Evolutionary conservation across 1,284 basidiomycete genomes (phyloP).

Genomic region (Ustilago vetiveriae): DNA sequence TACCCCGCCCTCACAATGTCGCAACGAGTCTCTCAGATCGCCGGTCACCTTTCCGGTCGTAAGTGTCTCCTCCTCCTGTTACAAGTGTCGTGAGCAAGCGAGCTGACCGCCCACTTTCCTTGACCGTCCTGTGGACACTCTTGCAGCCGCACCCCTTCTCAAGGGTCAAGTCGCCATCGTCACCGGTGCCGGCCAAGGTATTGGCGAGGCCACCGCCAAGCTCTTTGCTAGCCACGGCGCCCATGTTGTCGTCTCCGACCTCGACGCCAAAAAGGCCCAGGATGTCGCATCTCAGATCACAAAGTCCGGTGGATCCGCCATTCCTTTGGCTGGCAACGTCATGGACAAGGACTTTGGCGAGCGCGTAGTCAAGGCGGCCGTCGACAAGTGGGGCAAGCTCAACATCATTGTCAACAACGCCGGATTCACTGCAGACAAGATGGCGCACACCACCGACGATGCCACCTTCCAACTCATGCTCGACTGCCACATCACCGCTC

Average conservation of each 20-base stretch:
- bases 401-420: conserved; percentile 80
- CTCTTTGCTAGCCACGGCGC: conserved; percentile 85
- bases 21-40: conserved; percentile 46
- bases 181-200: conserved; percentile 72
- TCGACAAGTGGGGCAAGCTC: conserved; percentile 68
- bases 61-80: conserved; percentile 8
- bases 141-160: conserved; percentile 44
- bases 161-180: conserved; percentile 84
- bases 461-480: conserved; percentile 82
- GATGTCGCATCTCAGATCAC: conserved; percentile 71
- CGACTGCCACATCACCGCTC: conserved; percentile 72
- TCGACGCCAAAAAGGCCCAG: conserved; percentile 69
- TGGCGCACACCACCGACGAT: conserved; percentile 86
- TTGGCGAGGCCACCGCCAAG: conserved; percentile 72
- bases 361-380: conserved; percentile 78
- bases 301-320: conserved; percentile 76
- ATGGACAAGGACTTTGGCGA: conserved; percentile 76
- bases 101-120: neutral
- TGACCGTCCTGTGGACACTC: neutral
- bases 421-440: conserved; percentile 84
- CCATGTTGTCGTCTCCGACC: conserved; percentile 80
- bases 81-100: too few species aligned
- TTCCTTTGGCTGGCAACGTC: conserved; percentile 56
- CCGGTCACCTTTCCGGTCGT: conserved; percentile 49
- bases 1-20: conserved; percentile 24